Base-by-base conservation (phyloP, 345 rosid genomes). In the Salix purpurea region DNA sequence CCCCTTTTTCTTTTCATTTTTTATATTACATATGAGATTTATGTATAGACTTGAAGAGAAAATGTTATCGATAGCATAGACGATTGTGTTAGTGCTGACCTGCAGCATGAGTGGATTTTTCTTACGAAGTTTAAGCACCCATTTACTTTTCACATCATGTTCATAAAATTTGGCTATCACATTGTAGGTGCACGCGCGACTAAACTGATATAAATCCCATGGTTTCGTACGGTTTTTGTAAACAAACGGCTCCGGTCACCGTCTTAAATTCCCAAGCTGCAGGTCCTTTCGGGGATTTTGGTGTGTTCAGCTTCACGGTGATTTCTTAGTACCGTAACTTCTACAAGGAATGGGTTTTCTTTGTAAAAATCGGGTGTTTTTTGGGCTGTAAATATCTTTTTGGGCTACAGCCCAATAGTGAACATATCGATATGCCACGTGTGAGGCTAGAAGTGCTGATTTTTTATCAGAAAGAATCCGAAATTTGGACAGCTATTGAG, bases 401-500 rank as follows among this genome's bases (percentile, higher is more conserved):
- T 0, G 46, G 46, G 46, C 11, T 42, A 2, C 13, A 2, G 44
- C 12, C 44, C 44, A 40, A 40, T 9, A 2, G 44, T 42, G 46
- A 13, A 14, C 18, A 34, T 21, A 36, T 10, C 37, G 30, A 37
- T 1, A 2, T 4, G 79, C 40, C 79, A 69, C 62, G 68, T 30
- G 74, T 69, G 40, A 60, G 60, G 74, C 39, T 44, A 76, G 24
- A 69, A 15, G 16, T 36, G 67, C 34, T 19, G 32, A 60, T 46
- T 46, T 60, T 76, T 42, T 58, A 60, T 69, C 72, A 2, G 32
- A 40, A 19, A 75, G 37, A 18, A 66, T 50, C 71, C 72, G 37
- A 24, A 60, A 30, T 12, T 4, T 2, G 73, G 58, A 39, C 67
- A 5, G 58, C 12, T 26, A 58, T 58, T 15, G 69, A 34, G 8